phyloP scores from a whole-genome alignment of 2,329 filamentous ascomycete species.

The Alternaria postmessia region DNA sequence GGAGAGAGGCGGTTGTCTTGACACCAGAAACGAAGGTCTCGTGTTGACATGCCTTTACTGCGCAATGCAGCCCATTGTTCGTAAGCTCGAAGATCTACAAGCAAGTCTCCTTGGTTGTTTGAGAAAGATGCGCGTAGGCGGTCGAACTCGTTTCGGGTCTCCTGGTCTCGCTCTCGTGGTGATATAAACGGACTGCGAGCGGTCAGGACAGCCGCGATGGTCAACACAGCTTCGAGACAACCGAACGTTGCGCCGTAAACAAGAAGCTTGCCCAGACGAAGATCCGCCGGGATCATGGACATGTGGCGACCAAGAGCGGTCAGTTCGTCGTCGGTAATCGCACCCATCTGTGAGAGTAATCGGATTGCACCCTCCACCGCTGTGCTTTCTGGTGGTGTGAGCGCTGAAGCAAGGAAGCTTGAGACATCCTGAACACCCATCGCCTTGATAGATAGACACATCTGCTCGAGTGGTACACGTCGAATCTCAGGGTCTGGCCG shows the following conservation, averaged over 20 bases:
- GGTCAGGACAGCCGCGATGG: conserved; percentile 91
- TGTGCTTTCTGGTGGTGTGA: conserved; percentile 84
- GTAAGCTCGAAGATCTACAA: conserved; percentile 86
- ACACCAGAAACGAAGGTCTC: conserved; percentile 78
- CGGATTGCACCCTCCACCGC: conserved; percentile 87
- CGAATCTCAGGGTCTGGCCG: conserved; percentile 93
- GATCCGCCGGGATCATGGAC: conserved; percentile 92
- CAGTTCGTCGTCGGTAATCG: conserved; percentile 82
- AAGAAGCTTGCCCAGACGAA: conserved; percentile 92
- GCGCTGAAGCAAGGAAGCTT: conserved; percentile 81
- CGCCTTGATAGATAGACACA: conserved; percentile 91
- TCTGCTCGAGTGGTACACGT: conserved; percentile 89
- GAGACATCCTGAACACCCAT: conserved; percentile 90
- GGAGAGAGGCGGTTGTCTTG: conserved; percentile 83
- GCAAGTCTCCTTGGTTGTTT: conserved; percentile 80
- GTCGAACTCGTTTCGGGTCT: conserved; percentile 82
- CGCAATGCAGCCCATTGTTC: conserved; percentile 79
- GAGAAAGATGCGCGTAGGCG: conserved; percentile 78
- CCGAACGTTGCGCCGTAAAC: conserved; percentile 94
- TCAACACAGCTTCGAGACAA: conserved; percentile 86
- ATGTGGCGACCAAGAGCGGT: conserved; percentile 92
- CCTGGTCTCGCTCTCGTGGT: conserved; percentile 81
- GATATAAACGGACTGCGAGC: conserved; percentile 86
- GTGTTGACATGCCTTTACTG: conserved; percentile 63
- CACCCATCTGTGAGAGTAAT: conserved; percentile 84